Evolutionary conservation across 2,329 filamentous ascomycete species (phyloP).

Genomic region (Ophiostoma montium): DNA sequence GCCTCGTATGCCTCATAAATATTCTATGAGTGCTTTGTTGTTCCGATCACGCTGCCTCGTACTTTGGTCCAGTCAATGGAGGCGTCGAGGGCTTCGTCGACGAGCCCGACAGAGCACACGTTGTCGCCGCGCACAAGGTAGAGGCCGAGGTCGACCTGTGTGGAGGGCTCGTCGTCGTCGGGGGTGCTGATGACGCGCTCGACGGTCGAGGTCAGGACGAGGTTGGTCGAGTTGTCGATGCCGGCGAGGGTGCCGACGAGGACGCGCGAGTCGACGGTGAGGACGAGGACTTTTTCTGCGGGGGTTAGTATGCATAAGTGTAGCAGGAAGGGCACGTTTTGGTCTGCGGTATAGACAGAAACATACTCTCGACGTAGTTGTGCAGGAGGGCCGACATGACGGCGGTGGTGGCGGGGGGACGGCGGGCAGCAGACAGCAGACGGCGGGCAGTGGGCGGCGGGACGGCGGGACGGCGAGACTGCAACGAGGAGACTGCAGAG

Average conservation of each 20-base stretch:
- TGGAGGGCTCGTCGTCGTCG: conserved; percentile 70
- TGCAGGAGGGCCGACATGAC: conserved; percentile 17
- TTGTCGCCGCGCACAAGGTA: conserved; percentile 93
- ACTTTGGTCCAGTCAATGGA: conserved; percentile 92
- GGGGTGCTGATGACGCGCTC: conserved; percentile 81
- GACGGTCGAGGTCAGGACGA: conserved; percentile 67
- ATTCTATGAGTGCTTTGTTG: conserved; percentile 59
- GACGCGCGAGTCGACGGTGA: conserved; percentile 85
- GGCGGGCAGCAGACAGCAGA: background rate
- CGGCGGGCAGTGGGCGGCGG: background rate
- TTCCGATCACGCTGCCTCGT: conserved; percentile 67
- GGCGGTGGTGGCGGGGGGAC: conserved; percentile 4
- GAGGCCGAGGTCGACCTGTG: conserved; percentile 69
- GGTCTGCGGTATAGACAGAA: background rate
- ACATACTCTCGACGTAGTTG: conserved; percentile 21
- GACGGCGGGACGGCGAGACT: background rate
- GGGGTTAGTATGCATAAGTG: no score
- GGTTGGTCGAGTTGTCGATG: conserved; percentile 83
- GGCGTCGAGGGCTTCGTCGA: conserved; percentile 78
- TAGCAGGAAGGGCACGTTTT: no score
- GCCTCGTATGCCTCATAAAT: no score
- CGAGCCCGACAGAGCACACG: conserved; percentile 75
- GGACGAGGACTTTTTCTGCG: conserved; percentile 76
- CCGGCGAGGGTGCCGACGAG: conserved; percentile 70
- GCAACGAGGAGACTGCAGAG: no score